A percentile compares a stretch with the other conserved stretches of the same genome.
Conservation (phyloP, 352 stramenopile species). For the Pythium grandisporangium region DNA sequence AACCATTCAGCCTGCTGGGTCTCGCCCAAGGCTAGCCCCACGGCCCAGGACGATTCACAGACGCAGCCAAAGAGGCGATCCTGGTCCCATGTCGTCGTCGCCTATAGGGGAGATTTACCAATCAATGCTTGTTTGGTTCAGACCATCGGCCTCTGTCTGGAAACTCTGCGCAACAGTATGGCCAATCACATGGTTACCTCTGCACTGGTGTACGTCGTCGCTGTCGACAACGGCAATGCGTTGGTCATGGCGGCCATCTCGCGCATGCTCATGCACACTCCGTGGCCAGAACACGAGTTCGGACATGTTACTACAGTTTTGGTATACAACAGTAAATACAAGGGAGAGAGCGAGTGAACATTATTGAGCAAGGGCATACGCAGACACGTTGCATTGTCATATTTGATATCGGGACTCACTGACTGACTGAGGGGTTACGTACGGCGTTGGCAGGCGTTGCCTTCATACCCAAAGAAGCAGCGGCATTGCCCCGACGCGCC, state of each 20-base stretch:
- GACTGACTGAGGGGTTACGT: no score
- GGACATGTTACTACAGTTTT: slow-evolving; percentile 32
- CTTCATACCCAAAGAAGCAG: slow-evolving; percentile 62
- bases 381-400: no score
- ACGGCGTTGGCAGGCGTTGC: slow-evolving; percentile 64
- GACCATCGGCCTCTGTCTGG: no score
- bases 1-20: slow-evolving; percentile 85
- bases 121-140: neutral
- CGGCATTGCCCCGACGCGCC: slow-evolving; percentile 40
- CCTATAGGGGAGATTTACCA: slow-evolving; percentile 5
- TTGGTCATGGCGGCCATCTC: slow-evolving; percentile 32
- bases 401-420: no score
- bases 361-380: neutral
- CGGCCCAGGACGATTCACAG: slow-evolving; percentile 69
- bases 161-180: no score
- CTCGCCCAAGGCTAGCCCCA: slow-evolving; percentile 61
- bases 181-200: no score
- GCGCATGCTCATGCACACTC: slow-evolving; percentile 61
- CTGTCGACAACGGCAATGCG: slow-evolving; percentile 44
- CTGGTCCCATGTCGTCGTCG: slow-evolving; percentile 66
- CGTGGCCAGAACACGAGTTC: slow-evolving; percentile 64
- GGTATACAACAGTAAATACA: no score
- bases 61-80: slow-evolving; percentile 67
- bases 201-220: slow-evolving; percentile 44
- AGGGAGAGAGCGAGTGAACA: no score